phyloP scores from a whole-genome alignment of 768 basidiomycete species.

The Pleurotus citrinopileatus region DNA sequence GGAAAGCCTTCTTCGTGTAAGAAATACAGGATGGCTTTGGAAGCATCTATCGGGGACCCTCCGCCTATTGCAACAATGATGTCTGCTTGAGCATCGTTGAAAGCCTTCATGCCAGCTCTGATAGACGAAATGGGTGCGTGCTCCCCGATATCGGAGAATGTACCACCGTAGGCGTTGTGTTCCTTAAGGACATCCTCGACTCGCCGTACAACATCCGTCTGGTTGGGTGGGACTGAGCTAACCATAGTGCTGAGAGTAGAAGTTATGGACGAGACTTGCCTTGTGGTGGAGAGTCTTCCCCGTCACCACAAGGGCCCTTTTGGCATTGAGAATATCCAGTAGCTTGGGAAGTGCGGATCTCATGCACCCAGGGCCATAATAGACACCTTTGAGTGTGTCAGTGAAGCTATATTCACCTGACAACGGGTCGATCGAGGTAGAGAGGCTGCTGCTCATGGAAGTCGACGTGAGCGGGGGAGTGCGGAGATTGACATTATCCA shows the following conservation, averaged over 20 bases:
- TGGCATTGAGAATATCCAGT: slow-evolving; percentile 48
- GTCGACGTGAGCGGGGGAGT: no score
- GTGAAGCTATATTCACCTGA: slow-evolving; percentile 70
- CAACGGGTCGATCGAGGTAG: slow-evolving; percentile 55
- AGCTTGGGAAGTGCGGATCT: slow-evolving; percentile 63
- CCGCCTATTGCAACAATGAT: slow-evolving; percentile 75
- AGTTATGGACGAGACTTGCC: slow-evolving; percentile 32
- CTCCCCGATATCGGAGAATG: slow-evolving; percentile 72
- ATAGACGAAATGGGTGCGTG: slow-evolving; percentile 71
- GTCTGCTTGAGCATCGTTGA: slow-evolving; percentile 58
- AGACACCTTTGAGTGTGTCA: slow-evolving; percentile 62
- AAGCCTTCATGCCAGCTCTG: slow-evolving; percentile 47
- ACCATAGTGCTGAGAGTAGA: neutral
- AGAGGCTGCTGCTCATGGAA: slow-evolving; percentile 9
- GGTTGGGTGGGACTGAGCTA: neutral
- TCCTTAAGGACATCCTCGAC: slow-evolving; percentile 56
- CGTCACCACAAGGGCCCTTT: slow-evolving; percentile 69
- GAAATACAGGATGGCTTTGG: slow-evolving; percentile 69
- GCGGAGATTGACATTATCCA: no score
- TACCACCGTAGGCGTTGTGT: slow-evolving; percentile 55
- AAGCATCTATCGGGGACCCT: slow-evolving; percentile 77
- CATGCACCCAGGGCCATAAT: slow-evolving; percentile 71
- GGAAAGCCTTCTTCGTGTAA: slow-evolving; percentile 56
- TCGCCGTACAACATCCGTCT: slow-evolving; percentile 61
- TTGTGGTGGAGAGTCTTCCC: slow-evolving; percentile 67